Percentiles rank a stretch among this genome's conserved stretches.
phyloP scores from a whole-genome alignment of 306 rosid species.

The Prunus armeniaca region DNA sequence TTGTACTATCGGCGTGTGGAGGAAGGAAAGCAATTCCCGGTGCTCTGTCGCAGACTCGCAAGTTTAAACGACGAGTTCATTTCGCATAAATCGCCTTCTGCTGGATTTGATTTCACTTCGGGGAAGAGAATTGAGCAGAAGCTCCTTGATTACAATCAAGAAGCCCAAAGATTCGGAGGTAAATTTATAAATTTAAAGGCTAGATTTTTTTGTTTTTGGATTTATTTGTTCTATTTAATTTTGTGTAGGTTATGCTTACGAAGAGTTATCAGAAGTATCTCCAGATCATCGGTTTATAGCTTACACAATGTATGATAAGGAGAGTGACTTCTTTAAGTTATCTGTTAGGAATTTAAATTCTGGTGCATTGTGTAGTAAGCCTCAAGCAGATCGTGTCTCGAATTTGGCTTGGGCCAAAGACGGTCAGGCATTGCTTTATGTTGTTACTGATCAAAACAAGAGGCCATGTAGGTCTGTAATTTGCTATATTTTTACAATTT shows the following conservation, averaged over 20 bases:
- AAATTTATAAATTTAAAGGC: background rate
- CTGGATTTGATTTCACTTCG: slow-evolving; percentile 81
- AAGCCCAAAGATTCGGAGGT: slow-evolving; percentile 94
- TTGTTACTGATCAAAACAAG: slow-evolving; percentile 74
- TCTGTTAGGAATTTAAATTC: slow-evolving; percentile 91
- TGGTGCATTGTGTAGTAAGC: slow-evolving; percentile 84
- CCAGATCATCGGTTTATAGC: slow-evolving; percentile 87
- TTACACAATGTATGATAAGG: slow-evolving; percentile 91
- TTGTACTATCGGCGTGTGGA: slow-evolving; percentile 86
- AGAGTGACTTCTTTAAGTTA: slow-evolving; percentile 64
- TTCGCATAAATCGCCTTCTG: slow-evolving; percentile 71
- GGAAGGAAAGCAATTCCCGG: slow-evolving; percentile 82
- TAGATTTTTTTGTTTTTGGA: background rate
- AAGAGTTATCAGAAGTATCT: slow-evolving; percentile 83
- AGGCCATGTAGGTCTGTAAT: slow-evolving; percentile 67
- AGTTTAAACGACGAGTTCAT: slow-evolving; percentile 76
- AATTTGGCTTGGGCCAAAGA: slow-evolving; percentile 90
- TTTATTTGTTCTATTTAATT: background rate
- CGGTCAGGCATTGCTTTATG: slow-evolving; percentile 84
- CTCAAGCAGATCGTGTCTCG: slow-evolving; percentile 77
- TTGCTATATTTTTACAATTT: background rate
- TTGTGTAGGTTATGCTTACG: slow-evolving; percentile 80
- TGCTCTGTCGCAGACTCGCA: slow-evolving; percentile 73
- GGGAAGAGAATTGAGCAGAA: slow-evolving; percentile 93
- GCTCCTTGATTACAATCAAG: slow-evolving; percentile 77